These are phyloP conservation scores for Xylaria intraflava DNA, from an alignment of 495 filamentous ascomycete genomes.

Conservation along the genomic window DNA sequence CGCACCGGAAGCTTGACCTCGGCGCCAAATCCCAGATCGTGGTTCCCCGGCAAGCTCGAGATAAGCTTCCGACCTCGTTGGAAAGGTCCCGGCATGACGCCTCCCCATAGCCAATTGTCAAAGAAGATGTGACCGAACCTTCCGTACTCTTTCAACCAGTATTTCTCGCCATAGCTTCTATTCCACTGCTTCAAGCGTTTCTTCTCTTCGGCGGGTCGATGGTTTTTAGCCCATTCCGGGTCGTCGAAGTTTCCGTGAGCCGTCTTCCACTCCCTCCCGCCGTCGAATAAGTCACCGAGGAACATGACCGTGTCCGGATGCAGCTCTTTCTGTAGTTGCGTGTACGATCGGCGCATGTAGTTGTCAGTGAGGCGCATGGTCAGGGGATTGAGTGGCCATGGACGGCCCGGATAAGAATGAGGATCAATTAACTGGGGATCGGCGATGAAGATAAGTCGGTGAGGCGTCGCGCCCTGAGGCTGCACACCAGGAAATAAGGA, in stretches of 20 bases:
- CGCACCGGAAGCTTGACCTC: constrained; percentile 74
- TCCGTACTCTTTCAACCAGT: constrained; percentile 76
- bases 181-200: constrained; percentile 59
- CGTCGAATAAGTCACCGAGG: constrained; percentile 93
- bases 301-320: constrained; percentile 81
- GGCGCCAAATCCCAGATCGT: constrained; percentile 89
- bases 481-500: constrained; percentile 27
- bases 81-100: constrained; percentile 27
- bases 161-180: constrained; percentile 62
- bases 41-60: constrained; percentile 83
- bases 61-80: constrained; percentile 59
- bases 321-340: constrained; percentile 58
- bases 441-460: constrained; percentile 81
- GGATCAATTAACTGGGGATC: constrained; percentile 98
- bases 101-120: constrained; percentile 48
- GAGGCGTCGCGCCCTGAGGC: constrained; percentile 70
- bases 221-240: constrained; percentile 45
- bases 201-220: constrained; percentile 42
- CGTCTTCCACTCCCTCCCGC: constrained; percentile 90
- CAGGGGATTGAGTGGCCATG: constrained; percentile 74
- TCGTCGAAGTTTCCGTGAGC: constrained; percentile 50
- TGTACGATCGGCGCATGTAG: constrained; percentile 77
- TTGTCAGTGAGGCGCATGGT: constrained; percentile 82
- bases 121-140: constrained; percentile 77
- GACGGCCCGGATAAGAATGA: constrained; percentile 90